A percentile compares a stretch with the other conserved stretches of the same genome.
These are phyloP conservation scores for Gastrolobium bilobum DNA, from an alignment of 306 rosid genomes.

Conservation along the genomic window DNA sequence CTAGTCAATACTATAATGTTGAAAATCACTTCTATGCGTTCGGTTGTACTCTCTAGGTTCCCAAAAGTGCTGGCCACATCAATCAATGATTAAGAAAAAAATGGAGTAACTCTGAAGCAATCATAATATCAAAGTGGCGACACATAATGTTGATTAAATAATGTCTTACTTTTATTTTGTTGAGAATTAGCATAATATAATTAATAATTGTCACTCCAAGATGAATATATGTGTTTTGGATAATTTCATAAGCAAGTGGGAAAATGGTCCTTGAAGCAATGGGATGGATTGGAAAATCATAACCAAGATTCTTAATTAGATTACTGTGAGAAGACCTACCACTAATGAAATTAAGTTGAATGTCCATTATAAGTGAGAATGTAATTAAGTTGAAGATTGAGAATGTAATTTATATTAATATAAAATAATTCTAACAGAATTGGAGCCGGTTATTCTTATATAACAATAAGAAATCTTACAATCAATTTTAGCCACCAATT, in stretches of 20 bases:
- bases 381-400: too few species aligned
- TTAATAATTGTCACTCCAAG: neutral
- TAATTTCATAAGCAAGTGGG: neutral
- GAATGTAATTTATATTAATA: too few species aligned
- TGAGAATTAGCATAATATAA: neutral
- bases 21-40: slow-evolving; percentile 89
- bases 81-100: neutral
- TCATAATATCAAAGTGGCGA: neutral
- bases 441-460: too few species aligned
- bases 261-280: neutral
- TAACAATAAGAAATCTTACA: too few species aligned
- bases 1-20: slow-evolving; percentile 87
- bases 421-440: too few species aligned
- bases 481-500: too few species aligned
- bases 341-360: neutral
- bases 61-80: slow-evolving; percentile 83
- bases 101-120: slow-evolving; percentile 40
- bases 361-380: neutral
- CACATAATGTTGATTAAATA: neutral
- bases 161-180: neutral
- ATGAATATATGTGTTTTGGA: neutral
- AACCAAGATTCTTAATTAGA: neutral
- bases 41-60: slow-evolving; percentile 89
- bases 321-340: neutral
- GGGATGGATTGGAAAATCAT: neutral